Evolutionary conservation across 108 stramenopile genomes (phyloP).

Genomic region (Skeletonema menzelii): DNA sequence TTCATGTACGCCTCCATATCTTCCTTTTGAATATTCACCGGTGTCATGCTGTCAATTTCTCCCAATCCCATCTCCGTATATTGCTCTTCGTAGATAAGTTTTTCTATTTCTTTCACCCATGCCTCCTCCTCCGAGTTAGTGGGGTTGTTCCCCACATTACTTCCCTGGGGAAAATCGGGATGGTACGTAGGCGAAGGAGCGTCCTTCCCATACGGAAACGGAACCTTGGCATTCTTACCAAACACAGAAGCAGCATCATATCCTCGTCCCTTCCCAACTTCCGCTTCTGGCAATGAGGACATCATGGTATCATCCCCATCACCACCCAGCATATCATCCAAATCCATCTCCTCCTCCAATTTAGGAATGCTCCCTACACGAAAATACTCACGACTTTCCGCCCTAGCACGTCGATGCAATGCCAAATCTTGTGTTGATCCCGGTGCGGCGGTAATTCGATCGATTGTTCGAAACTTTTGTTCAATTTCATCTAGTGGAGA

Average conservation of each 20-base stretch:
- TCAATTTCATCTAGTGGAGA: conserved; percentile 54
- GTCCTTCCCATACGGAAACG: conserved; percentile 28
- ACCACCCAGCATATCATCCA: conserved; percentile 34
- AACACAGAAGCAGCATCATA: conserved; percentile 57
- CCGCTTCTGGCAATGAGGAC: background rate
- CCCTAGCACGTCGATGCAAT: conserved; percentile 48
- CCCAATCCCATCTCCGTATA: conserved; percentile 38
- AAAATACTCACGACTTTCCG: conserved; percentile 40
- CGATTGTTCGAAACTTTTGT: conserved; percentile 57
- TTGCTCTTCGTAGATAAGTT: conserved; percentile 28
- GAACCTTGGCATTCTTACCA: conserved; percentile 25
- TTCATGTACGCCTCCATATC: conserved; percentile 41
- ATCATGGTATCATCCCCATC: conserved; percentile 29
- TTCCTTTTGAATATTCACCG: conserved; percentile 35
- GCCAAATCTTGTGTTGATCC: conserved; percentile 83
- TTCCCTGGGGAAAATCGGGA: conserved; percentile 26
- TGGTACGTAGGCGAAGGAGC: conserved; percentile 41
- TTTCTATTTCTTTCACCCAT: conserved; percentile 43
- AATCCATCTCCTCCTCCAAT: conserved; percentile 30
- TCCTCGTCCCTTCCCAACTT: conserved; percentile 39
- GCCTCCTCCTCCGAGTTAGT: conserved; percentile 34
- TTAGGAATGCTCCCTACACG: conserved; percentile 19
- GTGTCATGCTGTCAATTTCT: conserved; percentile 29
- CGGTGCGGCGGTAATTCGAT: conserved; percentile 62
- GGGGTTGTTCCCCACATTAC: conserved; percentile 33